phyloP scores from a whole-genome alignment of 805 yeast genomes.

The Lachancea quebecensis region DNA sequence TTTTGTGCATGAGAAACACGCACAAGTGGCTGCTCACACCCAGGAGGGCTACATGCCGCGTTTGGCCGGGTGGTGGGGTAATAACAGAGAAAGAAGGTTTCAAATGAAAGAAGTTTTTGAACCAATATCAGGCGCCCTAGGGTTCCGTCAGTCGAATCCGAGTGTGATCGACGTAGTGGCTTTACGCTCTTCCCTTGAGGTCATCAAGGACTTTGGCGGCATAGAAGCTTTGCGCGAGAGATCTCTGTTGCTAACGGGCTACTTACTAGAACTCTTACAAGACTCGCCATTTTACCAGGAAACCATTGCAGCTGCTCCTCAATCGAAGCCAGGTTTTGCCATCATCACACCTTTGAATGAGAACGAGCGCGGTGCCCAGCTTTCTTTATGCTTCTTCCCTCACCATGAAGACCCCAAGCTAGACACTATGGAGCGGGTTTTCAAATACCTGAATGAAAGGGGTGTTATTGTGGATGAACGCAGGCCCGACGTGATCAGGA shows the following conservation, averaged over 20 bases:
- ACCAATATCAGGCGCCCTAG: slow-evolving; percentile 80
- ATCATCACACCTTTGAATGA: slow-evolving; percentile 66
- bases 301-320: slow-evolving; percentile 8
- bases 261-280: slow-evolving; percentile 42
- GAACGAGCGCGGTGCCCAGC: slow-evolving; percentile 68
- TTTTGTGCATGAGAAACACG: slow-evolving; percentile 55
- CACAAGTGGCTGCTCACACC: slow-evolving; percentile 28
- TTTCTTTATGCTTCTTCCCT: slow-evolving; percentile 64
- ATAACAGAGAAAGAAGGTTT: slow-evolving; percentile 61
- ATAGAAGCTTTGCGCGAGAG: slow-evolving; percentile 48
- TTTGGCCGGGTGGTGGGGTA: slow-evolving; percentile 98
- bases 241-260: slow-evolving; percentile 51
- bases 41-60: slow-evolving; percentile 43
- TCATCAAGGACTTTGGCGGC: slow-evolving; percentile 59
- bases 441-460: slow-evolving; percentile 37
- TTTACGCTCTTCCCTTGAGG: slow-evolving; percentile 55
- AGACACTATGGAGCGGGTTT: slow-evolving; percentile 58
- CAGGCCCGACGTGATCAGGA: slow-evolving; percentile 79
- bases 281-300: slow-evolving; percentile 41
- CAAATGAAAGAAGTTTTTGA: slow-evolving; percentile 71
- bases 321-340: slow-evolving; percentile 35
- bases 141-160: slow-evolving; percentile 86
- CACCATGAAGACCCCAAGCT: slow-evolving; percentile 30
- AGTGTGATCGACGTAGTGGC: slow-evolving; percentile 80
- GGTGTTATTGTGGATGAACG: slow-evolving; percentile 86